Conservation (phyloP, 441 rosid species). For the Arabidopsis hybrid region DNA sequence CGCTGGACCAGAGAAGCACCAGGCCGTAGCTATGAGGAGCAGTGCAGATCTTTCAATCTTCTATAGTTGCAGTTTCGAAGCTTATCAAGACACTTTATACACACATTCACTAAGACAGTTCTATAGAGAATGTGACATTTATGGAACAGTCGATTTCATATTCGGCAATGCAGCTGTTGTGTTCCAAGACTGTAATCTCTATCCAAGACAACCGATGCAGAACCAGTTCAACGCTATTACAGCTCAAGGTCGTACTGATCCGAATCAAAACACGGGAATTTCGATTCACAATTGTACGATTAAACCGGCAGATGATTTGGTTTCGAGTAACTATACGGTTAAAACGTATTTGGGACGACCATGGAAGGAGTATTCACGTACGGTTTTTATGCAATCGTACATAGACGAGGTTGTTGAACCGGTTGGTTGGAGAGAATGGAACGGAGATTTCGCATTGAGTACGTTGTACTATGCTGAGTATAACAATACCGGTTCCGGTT, state of each 20-base stretch:
- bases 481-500: constrained; percentile 70
- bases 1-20: constrained; percentile 77
- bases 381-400: constrained; percentile 66
- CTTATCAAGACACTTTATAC: constrained; percentile 81
- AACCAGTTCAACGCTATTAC: constrained; percentile 81
- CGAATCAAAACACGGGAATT: constrained; percentile 84
- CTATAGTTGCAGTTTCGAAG: constrained; percentile 81
- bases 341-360: constrained; percentile 81
- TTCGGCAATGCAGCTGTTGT: constrained; percentile 89
- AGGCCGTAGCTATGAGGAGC: constrained; percentile 69
- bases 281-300: constrained; percentile 73
- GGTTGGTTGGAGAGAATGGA: constrained; percentile 82
- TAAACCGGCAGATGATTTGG: constrained; percentile 62
- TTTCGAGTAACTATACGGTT: constrained; percentile 48
- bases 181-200: constrained; percentile 72
- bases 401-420: constrained; percentile 62
- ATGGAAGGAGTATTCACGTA: constrained; percentile 80
- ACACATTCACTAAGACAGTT: constrained; percentile 80
- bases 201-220: constrained; percentile 63
- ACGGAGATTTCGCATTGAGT: constrained; percentile 60
- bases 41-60: constrained; percentile 75
- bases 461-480: constrained; percentile 78
- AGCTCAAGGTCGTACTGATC: constrained; percentile 78
- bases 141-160: constrained; percentile 87
- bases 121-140: constrained; percentile 74